These are phyloP conservation scores for Gynandropsis gynandra DNA, from an alignment of 345 rosid genomes.

Conservation along the genomic window DNA sequence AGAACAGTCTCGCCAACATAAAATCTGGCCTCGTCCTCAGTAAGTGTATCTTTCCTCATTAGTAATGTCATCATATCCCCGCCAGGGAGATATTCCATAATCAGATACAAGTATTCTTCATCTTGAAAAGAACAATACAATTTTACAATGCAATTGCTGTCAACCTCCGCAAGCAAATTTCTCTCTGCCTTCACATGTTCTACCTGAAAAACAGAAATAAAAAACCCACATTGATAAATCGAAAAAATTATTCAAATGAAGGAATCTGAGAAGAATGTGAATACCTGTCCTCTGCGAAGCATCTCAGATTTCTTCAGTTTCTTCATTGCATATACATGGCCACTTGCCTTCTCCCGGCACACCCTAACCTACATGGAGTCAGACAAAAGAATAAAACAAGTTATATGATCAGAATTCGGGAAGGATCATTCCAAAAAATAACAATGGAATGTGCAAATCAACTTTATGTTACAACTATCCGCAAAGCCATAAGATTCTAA, in stretches of 20 bases:
- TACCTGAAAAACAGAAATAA: slow-evolving; percentile 47
- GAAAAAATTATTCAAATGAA: not conserved
- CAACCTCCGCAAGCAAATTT: slow-evolving; percentile 97
- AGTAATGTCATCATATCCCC: slow-evolving; percentile 99
- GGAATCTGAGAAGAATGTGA: not conserved
- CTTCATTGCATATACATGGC: slow-evolving; percentile 97
- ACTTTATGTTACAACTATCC: not conserved
- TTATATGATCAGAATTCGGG: no score
- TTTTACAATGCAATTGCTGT: slow-evolving; percentile 93
- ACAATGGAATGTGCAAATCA: no score
- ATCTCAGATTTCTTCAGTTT: slow-evolving; percentile 95
- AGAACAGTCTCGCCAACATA: slow-evolving; percentile 95
- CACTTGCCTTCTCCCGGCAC: slow-evolving; percentile 81
- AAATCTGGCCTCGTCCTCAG: slow-evolving; percentile 93
- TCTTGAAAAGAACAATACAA: slow-evolving; percentile 97
- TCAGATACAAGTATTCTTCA: slow-evolving; percentile 82
- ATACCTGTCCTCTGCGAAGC: slow-evolving; percentile 98
- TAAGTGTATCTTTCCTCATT: slow-evolving; percentile 91
- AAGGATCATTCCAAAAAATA: no score
- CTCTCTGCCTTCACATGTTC: slow-evolving; percentile 99
- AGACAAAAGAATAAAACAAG: slow-evolving; percentile 13
- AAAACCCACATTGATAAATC: slow-evolving; percentile 18
- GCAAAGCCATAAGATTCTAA: not conserved
- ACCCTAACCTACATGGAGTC: slow-evolving; percentile 58
- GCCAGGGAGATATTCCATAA: slow-evolving; percentile 99